Evolutionary conservation across 306 rosid genomes (phyloP), one percentile per base, ranked within the genome.

Genomic region (Gastrolobium bilobum): DNA sequence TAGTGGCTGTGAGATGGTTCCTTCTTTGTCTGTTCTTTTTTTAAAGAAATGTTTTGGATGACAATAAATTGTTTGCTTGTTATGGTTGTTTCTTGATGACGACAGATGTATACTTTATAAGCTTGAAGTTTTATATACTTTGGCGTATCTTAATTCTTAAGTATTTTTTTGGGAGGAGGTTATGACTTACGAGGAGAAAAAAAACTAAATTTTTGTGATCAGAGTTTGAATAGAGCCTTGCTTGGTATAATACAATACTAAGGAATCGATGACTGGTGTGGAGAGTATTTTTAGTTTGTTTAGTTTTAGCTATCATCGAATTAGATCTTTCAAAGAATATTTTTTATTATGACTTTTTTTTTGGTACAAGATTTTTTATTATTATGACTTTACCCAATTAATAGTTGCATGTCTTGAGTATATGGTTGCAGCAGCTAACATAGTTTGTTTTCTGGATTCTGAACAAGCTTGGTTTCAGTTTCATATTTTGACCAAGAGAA

Each of bases 391-490:
- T 4, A 20, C 1, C 6, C 44, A 4, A 40, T 40, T 40, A 5
- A 5, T 40, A 1, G 1, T 40, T 40, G 7, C 4, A n/a, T 50
- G 14, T 50, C 56, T 44, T 44, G 4, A 50, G 56, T 13, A 50
- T 50, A 40, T 50, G 56, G 26, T 50, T n/a, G 30, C 58, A 52
- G 30, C 14, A 52, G 29, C 14, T 14, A n/a, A 52, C 6, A 7
- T 52, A 13, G 15, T 40, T 10, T 58, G 65, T 31, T 30, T 40
- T 15, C 8, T 20, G 5, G 35, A 14, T 46, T 46, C 51, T 14
- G 50, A 40, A 4, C 51, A 7, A 40, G 10, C 33, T 67, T 93
- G 93, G 29, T 60, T 60, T 65, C 71, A 15, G 71, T 42, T 65
- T 9, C 37, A 65, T 65, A 2, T 1, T 15, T 40, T 14, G 70